Base-by-base conservation (phyloP, 169 alveolate genomes). In the Miamiensis avidus region DNA sequence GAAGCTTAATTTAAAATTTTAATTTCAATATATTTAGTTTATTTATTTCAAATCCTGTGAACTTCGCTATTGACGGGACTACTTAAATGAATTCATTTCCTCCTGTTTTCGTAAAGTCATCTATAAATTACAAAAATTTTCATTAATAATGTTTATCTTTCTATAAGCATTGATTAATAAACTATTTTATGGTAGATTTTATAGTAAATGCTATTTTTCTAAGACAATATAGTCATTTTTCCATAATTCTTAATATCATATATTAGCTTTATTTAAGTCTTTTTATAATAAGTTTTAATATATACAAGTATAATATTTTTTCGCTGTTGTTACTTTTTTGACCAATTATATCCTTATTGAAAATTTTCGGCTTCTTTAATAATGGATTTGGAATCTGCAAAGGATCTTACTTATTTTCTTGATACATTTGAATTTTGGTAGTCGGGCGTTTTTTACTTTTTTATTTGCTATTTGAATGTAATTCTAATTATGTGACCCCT, bases 41-140 rank as follows among this genome's bases (percentile, higher is more conserved):
- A 34, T 31, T 72, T 49, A 85, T 82, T 84, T 93, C 96, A 82
- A 90, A 93, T 75, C 96, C 96, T 49, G 91, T 86, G 84, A 93
- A 93, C 72, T 93, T 93, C 28, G 89, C 89, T 29, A 91, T 76
- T 30, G 93, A 88, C 28, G 96, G 96, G 26, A 76, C 86, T 29
- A 89, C 91, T 27, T 85, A 83, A 25, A 93, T 76, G 31, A 86
- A 78, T n/a, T 89, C 91, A 87, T 93, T 93, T 6, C 90, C 85
- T 69, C 94, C 92, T 74, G 88, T 91, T 34, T 79, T 86, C 34
- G 84, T 90, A 76, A 75, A 93, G 65, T 86, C 89, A 83, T 87
- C 91, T 89, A 28, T 74, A 28, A 26, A 15, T 33, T 49, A 73
- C 11, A 72, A 31, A 33, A 76, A 30, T 27, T 73, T 31, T 34